Evolutionary conservation across 495 filamentous ascomycete species (phyloP).

Genomic region (Schizothecium vesticola): DNA sequence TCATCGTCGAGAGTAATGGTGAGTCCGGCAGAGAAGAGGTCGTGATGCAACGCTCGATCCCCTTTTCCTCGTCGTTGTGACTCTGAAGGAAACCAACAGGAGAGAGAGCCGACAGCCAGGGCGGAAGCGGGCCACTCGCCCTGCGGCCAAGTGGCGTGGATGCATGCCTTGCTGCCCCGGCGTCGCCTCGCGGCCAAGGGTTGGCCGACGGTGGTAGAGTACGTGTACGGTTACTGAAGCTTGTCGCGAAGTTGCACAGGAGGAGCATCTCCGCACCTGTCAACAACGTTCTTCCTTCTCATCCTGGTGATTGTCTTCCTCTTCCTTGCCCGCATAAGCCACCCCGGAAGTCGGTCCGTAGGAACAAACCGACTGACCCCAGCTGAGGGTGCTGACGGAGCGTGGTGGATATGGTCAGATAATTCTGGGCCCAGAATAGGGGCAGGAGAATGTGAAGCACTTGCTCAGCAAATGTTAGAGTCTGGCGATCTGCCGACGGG

Average conservation of each 20-base stretch:
- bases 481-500: neutral
- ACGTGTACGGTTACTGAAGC: neutral
- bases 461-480: neutral
- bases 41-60: neutral
- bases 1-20: neutral
- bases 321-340: neutral
- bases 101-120: neutral
- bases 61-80: neutral
- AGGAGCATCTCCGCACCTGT: neutral
- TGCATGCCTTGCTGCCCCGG: slow-evolving; percentile 16
- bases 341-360: neutral
- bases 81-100: neutral
- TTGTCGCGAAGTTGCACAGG: neutral
- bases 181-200: neutral
- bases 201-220: neutral
- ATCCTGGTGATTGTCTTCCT: neutral
- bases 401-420: neutral
- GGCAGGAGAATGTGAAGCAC: neutral
- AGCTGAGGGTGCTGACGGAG: neutral
- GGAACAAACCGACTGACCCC: neutral
- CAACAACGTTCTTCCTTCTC: neutral
- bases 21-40: neutral
- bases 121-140: neutral
- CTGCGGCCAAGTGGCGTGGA: slow-evolving; percentile 7
- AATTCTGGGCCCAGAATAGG: neutral